These are phyloP conservation scores for Tolypocladium guangdongense DNA, from an alignment of 2,329 filamentous ascomycete species.

Conservation along the genomic window DNA sequence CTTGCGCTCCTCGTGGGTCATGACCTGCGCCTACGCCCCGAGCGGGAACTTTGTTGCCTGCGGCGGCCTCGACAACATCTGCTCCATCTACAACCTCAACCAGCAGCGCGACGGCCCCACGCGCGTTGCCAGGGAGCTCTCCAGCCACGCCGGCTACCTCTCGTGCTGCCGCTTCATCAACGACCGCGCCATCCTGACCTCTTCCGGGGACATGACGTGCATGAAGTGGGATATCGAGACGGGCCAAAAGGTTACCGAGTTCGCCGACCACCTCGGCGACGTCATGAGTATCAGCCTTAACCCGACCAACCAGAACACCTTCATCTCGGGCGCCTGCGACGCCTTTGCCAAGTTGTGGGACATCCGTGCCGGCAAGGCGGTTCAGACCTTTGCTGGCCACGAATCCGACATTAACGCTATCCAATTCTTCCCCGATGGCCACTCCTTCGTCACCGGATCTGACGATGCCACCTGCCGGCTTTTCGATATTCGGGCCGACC, in stretches of 20 bases:
- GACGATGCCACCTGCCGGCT: constrained; percentile 95
- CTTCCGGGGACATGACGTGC: constrained; percentile 98
- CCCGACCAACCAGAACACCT: constrained; percentile 97
- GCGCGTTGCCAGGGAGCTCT: constrained; percentile 87
- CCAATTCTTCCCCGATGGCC: constrained; percentile 97
- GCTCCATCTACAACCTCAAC: constrained; percentile 98
- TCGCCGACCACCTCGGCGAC: constrained; percentile 94
- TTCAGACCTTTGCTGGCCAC: constrained; percentile 96
- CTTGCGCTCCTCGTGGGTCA: constrained; percentile 95
- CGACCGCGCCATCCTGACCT: constrained; percentile 93
- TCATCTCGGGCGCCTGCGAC: constrained; percentile 98
- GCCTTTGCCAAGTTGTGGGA: constrained; percentile 99
- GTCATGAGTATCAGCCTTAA: constrained; percentile 99
- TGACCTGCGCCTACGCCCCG: constrained; percentile 98
- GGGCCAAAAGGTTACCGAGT: constrained; percentile 93
- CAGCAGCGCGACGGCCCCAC: constrained; percentile 92
- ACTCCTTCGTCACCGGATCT: constrained; percentile 95
- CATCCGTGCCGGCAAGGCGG: constrained; percentile 93
- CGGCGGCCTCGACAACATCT: constrained; percentile 98
- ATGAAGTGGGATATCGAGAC: constrained; percentile 99
- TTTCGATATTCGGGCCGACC: constrained; percentile 94
- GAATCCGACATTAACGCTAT: constrained; percentile 99
- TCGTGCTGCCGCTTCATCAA: constrained; percentile 99
- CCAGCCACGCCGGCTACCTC: constrained; percentile 92
- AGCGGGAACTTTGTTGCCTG: constrained; percentile 98